These are phyloP conservation scores for Orbilia quercus DNA, from an alignment of 2,329 filamentous ascomycete genomes.

Conservation along the genomic window DNA sequence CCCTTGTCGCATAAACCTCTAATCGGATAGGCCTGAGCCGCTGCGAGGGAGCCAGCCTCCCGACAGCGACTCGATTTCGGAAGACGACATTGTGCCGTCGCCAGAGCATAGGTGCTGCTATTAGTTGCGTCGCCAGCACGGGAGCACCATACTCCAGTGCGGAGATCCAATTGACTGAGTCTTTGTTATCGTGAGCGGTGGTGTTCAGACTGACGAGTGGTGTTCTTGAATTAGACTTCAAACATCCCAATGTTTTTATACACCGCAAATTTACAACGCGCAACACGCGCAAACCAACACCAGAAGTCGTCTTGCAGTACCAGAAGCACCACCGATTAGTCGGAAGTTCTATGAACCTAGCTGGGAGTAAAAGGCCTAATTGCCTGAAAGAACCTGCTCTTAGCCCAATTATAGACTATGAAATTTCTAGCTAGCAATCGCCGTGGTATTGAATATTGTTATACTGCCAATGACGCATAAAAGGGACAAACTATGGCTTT, in stretches of 20 bases:
- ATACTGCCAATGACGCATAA: not conserved
- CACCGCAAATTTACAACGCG: not conserved
- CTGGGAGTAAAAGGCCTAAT: no score
- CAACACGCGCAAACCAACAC: not conserved
- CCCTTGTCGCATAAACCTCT: not conserved
- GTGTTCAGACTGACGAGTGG: not conserved
- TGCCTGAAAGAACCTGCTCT: no score
- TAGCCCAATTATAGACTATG: no score
- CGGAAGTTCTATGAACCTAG: no score
- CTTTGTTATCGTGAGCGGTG: not conserved
- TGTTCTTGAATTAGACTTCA: not conserved
- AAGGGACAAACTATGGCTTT: not conserved
- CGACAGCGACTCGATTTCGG: slow-evolving; percentile 13
- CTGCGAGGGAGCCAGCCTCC: slow-evolving; percentile 1
- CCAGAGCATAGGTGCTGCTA: slow-evolving; percentile 31
- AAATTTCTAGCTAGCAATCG: no score
- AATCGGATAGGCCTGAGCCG: slow-evolving; percentile 1
- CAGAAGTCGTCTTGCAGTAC: no score
- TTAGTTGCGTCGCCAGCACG: slow-evolving; percentile 7
- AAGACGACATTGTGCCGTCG: slow-evolving; percentile 29
- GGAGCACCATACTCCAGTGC: slow-evolving; percentile 23
- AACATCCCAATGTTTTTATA: not conserved
- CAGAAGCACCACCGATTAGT: no score
- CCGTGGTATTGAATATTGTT: not conserved
- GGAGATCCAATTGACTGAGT: slow-evolving; percentile 15